phyloP scores from a whole-genome alignment of 148 eudicot species.

The Rhododendron ovatum region DNA sequence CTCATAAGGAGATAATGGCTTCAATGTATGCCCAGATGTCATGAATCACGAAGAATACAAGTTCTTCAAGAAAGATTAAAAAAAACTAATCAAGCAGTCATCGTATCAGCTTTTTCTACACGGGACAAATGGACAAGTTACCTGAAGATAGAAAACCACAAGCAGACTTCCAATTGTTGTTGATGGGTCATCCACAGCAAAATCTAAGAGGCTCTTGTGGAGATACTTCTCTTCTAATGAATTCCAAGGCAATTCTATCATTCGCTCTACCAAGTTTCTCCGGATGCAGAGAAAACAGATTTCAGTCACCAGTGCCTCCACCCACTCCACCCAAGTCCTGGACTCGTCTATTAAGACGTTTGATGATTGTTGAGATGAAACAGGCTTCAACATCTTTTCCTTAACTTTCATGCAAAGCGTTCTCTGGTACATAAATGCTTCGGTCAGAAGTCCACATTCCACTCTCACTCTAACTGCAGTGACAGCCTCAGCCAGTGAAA shows the following conservation, averaged over 20 bases:
- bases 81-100: neutral
- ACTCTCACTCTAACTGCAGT: slow-evolving; percentile 84
- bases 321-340: slow-evolving; percentile 60
- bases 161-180: slow-evolving; percentile 80
- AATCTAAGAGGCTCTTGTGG: slow-evolving; percentile 74
- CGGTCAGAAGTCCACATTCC: slow-evolving; percentile 89
- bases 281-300: slow-evolving; percentile 81
- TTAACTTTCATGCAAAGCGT: slow-evolving; percentile 57
- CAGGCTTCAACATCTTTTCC: slow-evolving; percentile 53
- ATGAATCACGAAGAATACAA: neutral
- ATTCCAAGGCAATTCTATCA: slow-evolving; percentile 92
- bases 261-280: slow-evolving; percentile 71
- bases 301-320: slow-evolving; percentile 77
- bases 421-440: slow-evolving; percentile 94
- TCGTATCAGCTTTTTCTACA: neutral
- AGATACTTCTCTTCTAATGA: slow-evolving; percentile 78
- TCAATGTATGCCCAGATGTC: neutral
- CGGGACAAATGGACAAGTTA: slow-evolving; percentile 14
- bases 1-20: neutral
- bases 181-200: slow-evolving; percentile 51
- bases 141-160: slow-evolving; percentile 91
- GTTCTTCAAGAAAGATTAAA: neutral
- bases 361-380: slow-evolving; percentile 24
- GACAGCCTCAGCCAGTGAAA: slow-evolving; percentile 76
- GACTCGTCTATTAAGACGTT: slow-evolving; percentile 36